phyloP scores from a whole-genome alignment of 2,329 filamentous ascomycete genomes.

The Zasmidium angulare region DNA sequence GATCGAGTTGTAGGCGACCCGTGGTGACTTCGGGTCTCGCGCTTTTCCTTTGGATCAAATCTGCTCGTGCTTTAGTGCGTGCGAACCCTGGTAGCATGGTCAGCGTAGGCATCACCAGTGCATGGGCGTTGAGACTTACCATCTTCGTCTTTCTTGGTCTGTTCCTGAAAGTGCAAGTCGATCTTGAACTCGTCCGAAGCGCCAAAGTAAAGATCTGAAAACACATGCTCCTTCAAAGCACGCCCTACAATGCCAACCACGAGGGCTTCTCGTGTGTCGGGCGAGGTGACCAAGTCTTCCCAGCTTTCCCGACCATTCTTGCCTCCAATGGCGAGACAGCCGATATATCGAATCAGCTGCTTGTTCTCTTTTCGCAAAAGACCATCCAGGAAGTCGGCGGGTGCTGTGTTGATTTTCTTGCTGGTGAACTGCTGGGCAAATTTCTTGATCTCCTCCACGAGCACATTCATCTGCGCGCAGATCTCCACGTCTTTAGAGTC shows the following conservation, averaged over 20 bases:
- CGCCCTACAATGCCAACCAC: slow-evolving; percentile 30
- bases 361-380: slow-evolving; percentile 10
- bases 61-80: slow-evolving; percentile 26
- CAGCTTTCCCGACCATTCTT: slow-evolving; percentile 24
- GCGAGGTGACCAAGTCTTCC: slow-evolving; percentile 23
- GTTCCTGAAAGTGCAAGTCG: slow-evolving; percentile 40
- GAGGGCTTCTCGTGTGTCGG: slow-evolving; percentile 22
- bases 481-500: neutral
- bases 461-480: neutral
- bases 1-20: no score
- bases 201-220: slow-evolving; percentile 31
- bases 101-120: neutral
- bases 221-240: slow-evolving; percentile 34
- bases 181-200: slow-evolving; percentile 15
- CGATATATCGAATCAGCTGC: slow-evolving; percentile 30
- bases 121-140: neutral
- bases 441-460: neutral
- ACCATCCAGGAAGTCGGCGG: slow-evolving; percentile 1
- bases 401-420: neutral
- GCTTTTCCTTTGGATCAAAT: neutral
- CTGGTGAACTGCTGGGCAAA: neutral
- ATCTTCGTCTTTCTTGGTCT: slow-evolving; percentile 4
- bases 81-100: slow-evolving; percentile 24
- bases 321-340: slow-evolving; percentile 33
- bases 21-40: neutral